Base-by-base conservation (phyloP, 768 basidiomycete genomes). In the Brasilioporus rufonigricans region DNA sequence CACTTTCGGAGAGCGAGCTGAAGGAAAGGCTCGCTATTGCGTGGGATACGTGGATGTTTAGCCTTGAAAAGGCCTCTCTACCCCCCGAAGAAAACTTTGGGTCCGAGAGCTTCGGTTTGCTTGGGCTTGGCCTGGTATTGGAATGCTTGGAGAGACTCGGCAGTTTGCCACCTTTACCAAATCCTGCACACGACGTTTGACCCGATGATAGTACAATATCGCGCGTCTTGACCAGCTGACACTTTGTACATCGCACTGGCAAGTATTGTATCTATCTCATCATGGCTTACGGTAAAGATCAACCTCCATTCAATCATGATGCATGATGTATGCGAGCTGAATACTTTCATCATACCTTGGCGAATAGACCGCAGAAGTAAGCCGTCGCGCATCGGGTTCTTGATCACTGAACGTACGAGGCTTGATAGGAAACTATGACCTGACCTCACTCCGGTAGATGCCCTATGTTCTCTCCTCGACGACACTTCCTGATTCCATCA, bases 101-200 rank as follows among this genome's bases (percentile, higher is more conserved):
- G 14, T 73, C 77, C 3, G 76, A 81, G 52, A 90, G 87, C 59
- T 91, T 91, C 65, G 82, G 84, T 8, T 62, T 92, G 40, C 23
- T 41, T 41, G 23, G 40, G 23, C 40, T 41, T 24, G 40, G 21
- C 13, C 3, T 41, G 40, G 40, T 41, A 12, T 41, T 41, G 40
- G 40, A 41, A 5, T 41, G 40, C 40, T 24, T 41, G 40, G 40
- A 41, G 23, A 41, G 23, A 24, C 40, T 41, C 21, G 39, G 19
- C 19, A 56, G 64, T 44, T 48, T 74, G 33, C 67, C 68, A 2
- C 66, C 68, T 32, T 33, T 60, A 52, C 56, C 43, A 13, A 23
- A 12, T 27, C 16, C 26, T 27, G 43, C n/a, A 27, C 43, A 26
- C 16, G 8, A 9, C 41, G 41, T 14, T 16, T 44, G 43, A 44